Evolutionary conservation across 2,329 filamentous ascomycete species (phyloP).

Genomic region (Xylariaceae sp.): DNA sequence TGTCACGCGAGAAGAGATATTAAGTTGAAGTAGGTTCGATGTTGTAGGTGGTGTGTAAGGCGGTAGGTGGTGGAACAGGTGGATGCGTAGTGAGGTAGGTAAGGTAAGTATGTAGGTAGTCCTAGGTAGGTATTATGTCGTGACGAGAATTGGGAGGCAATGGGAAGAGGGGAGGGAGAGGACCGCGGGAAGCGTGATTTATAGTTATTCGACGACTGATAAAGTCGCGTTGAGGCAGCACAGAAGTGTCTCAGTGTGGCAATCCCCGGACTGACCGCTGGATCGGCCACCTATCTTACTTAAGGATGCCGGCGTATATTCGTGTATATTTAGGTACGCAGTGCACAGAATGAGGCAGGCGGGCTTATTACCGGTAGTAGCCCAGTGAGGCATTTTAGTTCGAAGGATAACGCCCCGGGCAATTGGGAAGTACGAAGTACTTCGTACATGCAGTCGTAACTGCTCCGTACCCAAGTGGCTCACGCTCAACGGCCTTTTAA

Average conservation of each 20-base stretch:
- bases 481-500: neutral
- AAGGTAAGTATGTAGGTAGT: no score
- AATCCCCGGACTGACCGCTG: slow-evolving; percentile 14
- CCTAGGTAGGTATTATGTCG: no score
- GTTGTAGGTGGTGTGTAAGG: neutral
- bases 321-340: neutral
- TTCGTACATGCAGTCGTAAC: no score
- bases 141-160: no score
- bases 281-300: slow-evolving; percentile 1
- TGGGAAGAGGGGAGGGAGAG: neutral
- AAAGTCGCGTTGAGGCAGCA: slow-evolving; percentile 8
- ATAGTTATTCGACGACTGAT: slow-evolving; percentile 7
- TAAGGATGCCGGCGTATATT: neutral
- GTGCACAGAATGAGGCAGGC: no score
- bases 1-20: neutral
- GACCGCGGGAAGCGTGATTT: slow-evolving; percentile 16
- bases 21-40: neutral
- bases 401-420: slow-evolving; percentile 2
- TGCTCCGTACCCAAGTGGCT: no score
- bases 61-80: no score
- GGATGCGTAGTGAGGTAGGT: no score
- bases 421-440: neutral
- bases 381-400: slow-evolving; percentile 21
- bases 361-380: neutral
- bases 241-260: slow-evolving; percentile 5